phyloP scores from a whole-genome alignment of 2,329 filamentous ascomycete species.

The Periconia digitata region DNA sequence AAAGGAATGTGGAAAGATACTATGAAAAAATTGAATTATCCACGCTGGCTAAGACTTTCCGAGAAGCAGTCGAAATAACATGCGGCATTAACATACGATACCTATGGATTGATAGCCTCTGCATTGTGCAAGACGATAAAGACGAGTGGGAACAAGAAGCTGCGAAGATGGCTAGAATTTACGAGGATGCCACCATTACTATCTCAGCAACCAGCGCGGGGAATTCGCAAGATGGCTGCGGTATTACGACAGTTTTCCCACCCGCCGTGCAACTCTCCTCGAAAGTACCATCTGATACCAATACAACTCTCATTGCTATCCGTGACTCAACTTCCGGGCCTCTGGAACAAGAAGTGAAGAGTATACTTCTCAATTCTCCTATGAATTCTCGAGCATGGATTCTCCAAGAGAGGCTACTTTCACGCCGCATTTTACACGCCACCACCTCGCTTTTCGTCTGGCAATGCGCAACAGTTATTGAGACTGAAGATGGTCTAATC shows the following conservation, averaged over 20 bases:
- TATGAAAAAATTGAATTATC: background rate
- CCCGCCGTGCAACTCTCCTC: background rate
- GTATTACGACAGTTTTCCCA: background rate
- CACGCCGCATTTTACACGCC: background rate
- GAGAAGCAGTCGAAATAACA: background rate
- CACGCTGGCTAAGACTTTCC: constrained; percentile 1
- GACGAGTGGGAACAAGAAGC: constrained; percentile 15
- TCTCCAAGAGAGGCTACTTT: constrained; percentile 3
- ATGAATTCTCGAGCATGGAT: constrained; percentile 3
- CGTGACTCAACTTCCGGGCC: background rate
- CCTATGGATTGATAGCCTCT: constrained; percentile 17
- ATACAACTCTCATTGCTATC: background rate
- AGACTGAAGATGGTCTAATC: background rate
- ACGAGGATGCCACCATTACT: background rate
- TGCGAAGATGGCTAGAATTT: constrained; percentile 12
- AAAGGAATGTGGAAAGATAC: background rate
- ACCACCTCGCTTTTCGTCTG: background rate
- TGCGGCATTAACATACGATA: background rate
- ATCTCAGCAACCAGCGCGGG: background rate
- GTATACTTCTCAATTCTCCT: background rate
- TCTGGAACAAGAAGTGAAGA: background rate
- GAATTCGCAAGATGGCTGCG: background rate
- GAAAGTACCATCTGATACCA: background rate
- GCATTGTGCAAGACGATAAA: constrained; percentile 10
- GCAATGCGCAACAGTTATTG: constrained; percentile 1